Evolutionary conservation across 1,284 basidiomycete species (phyloP).

Genomic region (Schizophyllum commune): DNA sequence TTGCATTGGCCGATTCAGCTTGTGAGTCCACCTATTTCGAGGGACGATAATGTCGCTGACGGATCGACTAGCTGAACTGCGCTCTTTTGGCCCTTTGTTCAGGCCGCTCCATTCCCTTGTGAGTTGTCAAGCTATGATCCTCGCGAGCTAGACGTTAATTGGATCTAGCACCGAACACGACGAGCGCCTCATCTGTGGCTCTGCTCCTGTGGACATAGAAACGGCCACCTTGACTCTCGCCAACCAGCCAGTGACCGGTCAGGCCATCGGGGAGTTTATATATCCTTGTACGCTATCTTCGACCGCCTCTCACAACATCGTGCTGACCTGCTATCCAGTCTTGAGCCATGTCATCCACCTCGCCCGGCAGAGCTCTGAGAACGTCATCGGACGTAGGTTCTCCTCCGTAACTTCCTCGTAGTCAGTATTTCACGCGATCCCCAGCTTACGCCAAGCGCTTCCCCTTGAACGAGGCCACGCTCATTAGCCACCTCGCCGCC

Average conservation of each 20-base stretch:
- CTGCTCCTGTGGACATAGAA: not conserved
- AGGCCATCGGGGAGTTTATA: not conserved
- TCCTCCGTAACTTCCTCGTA: not conserved
- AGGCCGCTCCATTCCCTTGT: not conserved
- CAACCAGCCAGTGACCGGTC: not conserved
- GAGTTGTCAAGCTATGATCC: no score
- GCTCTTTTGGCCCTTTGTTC: not conserved
- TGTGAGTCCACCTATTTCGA: no score
- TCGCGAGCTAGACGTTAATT: no score
- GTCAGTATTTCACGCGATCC: not conserved
- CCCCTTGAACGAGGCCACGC: not conserved
- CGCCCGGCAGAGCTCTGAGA: not conserved
- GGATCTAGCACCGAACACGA: not conserved
- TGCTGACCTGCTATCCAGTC: not conserved
- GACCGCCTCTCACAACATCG: not conserved
- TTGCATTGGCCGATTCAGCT: not conserved
- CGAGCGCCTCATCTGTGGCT: not conserved
- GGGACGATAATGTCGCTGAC: no score
- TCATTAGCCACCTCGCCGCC: not conserved
- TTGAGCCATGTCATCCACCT: not conserved
- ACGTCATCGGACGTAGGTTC: not conserved
- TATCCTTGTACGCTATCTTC: not conserved
- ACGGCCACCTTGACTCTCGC: not conserved
- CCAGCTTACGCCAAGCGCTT: not conserved
- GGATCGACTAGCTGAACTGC: not conserved